These are phyloP conservation scores for Licmophora abbreviata DNA, from an alignment of 108 stramenopile species.

Conservation along the genomic window DNA sequence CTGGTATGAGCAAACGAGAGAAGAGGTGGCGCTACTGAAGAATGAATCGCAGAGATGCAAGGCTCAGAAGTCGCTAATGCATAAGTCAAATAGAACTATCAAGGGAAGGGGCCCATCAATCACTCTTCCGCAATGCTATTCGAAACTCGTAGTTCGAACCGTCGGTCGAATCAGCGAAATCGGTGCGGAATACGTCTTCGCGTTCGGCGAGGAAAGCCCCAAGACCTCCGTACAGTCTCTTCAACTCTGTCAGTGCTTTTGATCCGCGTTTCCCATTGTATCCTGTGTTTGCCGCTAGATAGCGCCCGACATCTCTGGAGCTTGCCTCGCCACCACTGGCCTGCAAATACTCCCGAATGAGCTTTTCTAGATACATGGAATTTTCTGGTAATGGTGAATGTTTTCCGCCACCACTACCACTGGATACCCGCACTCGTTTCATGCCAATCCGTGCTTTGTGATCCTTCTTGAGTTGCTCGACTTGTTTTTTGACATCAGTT, in stretches of 20 bases:
- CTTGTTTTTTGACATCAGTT: constrained; percentile 8
- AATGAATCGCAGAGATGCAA: neutral
- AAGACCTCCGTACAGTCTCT: constrained; percentile 20
- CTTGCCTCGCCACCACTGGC: constrained; percentile 64
- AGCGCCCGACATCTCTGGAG: constrained; percentile 69
- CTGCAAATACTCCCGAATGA: constrained; percentile 50
- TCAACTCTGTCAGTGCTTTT: constrained; percentile 34
- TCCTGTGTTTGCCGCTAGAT: constrained; percentile 38
- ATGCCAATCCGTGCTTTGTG: neutral
- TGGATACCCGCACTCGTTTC: constrained; percentile 1
- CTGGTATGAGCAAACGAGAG: neutral
- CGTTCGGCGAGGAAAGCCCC: neutral
- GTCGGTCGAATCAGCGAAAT: neutral
- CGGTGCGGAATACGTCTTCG: neutral
- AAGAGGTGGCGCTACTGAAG: too few species aligned
- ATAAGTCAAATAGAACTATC: neutral
- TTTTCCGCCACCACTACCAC: constrained; percentile 2
- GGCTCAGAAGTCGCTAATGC: neutral
- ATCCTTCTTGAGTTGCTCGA: neutral
- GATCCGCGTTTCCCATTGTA: neutral
- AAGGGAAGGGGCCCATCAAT: neutral
- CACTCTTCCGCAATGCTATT: neutral
- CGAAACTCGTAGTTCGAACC: constrained; percentile 1
- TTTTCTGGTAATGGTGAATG: constrained; percentile 6
- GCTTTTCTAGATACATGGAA: constrained; percentile 45